Conservation (phyloP, 2,329 filamentous ascomycete species). For the Xylariaceae sp. region DNA sequence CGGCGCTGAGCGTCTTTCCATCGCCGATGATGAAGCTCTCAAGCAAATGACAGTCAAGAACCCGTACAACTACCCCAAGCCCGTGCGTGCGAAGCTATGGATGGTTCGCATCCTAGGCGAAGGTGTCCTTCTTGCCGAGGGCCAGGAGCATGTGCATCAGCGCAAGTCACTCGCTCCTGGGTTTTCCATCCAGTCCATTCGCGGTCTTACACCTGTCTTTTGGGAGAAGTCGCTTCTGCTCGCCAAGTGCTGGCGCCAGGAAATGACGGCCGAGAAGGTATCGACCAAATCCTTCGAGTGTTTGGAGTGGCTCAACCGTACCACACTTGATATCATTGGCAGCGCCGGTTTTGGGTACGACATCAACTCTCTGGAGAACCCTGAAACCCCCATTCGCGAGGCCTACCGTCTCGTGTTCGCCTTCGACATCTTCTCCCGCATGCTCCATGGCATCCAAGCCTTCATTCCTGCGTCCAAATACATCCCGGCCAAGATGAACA, state of each 20-base stretch:
- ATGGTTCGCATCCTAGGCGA: slow-evolving; percentile 41
- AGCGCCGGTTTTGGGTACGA: slow-evolving; percentile 37
- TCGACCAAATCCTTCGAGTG: slow-evolving; percentile 31
- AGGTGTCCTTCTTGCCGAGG: slow-evolving; percentile 38
- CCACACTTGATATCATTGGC: slow-evolving; percentile 40
- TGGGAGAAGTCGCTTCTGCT: slow-evolving; percentile 37
- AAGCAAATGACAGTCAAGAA: slow-evolving; percentile 40
- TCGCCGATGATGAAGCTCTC: slow-evolving; percentile 39
- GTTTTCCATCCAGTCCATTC: slow-evolving; percentile 35
- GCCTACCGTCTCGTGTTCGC: slow-evolving; percentile 39
- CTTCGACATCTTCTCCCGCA: slow-evolving; percentile 31
- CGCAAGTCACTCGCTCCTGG: slow-evolving; percentile 34
- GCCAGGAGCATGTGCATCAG: slow-evolving; percentile 36
- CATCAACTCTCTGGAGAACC: slow-evolving; percentile 34
- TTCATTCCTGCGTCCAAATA: slow-evolving; percentile 35
- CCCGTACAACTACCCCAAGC: slow-evolving; percentile 36
- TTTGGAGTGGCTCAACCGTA: slow-evolving; percentile 39
- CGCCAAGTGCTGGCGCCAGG: slow-evolving; percentile 37
- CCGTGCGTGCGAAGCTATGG: slow-evolving; percentile 33
- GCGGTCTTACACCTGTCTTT: slow-evolving; percentile 33
- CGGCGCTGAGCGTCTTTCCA: slow-evolving; percentile 37
- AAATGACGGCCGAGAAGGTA: slow-evolving; percentile 26
- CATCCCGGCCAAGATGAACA: slow-evolving; percentile 35
- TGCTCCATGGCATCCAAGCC: slow-evolving; percentile 37
- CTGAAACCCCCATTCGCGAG: slow-evolving; percentile 32